A percentile compares a stretch with the other conserved stretches of the same genome.
These are phyloP conservation scores for Leptographium procerum DNA, from an alignment of 2,329 filamentous ascomycete species.

Conservation along the genomic window DNA sequence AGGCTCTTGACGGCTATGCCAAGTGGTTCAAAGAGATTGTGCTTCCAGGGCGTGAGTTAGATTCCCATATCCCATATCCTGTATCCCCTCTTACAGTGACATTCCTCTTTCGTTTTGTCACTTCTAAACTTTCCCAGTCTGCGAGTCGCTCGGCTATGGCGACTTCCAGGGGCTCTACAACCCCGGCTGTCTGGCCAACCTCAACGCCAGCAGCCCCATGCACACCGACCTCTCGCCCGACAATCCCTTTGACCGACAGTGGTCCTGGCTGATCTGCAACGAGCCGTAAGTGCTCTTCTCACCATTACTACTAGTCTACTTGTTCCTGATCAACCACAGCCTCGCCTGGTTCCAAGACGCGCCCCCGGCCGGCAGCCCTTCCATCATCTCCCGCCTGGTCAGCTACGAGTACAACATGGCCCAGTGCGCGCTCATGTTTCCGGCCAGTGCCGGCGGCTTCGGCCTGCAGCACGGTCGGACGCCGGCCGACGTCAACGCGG, in stretches of 20 bases:
- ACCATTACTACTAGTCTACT: not conserved
- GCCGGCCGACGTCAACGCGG: slow-evolving; percentile 22
- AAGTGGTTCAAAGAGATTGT: slow-evolving; percentile 30
- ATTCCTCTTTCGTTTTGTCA: no score
- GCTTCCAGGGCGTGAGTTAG: slow-evolving; percentile 24
- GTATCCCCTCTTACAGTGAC: not conserved
- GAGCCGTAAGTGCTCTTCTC: slow-evolving; percentile 17
- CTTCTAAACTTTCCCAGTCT: no score
- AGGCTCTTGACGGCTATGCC: slow-evolving; percentile 41
- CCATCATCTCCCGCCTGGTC: slow-evolving; percentile 28
- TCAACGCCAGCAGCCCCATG: slow-evolving; percentile 31
- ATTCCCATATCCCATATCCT: not conserved
- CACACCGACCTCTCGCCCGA: slow-evolving; percentile 23
- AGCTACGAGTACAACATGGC: slow-evolving; percentile 26
- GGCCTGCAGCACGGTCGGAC: slow-evolving; percentile 21
- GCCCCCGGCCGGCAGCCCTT: slow-evolving; percentile 29
- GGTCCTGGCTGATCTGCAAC: slow-evolving; percentile 46
- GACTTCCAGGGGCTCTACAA: slow-evolving; percentile 23
- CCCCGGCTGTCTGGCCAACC: slow-evolving; percentile 31
- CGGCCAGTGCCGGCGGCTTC: slow-evolving; percentile 22
- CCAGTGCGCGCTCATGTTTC: slow-evolving; percentile 35
- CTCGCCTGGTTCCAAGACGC: slow-evolving; percentile 30
- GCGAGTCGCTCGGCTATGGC: slow-evolving; percentile 27
- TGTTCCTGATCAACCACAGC: not conserved
- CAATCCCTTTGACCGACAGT: slow-evolving; percentile 38